phyloP scores from a whole-genome alignment of 2,329 filamentous ascomycete species.

The Aureobasidium sp. region DNA sequence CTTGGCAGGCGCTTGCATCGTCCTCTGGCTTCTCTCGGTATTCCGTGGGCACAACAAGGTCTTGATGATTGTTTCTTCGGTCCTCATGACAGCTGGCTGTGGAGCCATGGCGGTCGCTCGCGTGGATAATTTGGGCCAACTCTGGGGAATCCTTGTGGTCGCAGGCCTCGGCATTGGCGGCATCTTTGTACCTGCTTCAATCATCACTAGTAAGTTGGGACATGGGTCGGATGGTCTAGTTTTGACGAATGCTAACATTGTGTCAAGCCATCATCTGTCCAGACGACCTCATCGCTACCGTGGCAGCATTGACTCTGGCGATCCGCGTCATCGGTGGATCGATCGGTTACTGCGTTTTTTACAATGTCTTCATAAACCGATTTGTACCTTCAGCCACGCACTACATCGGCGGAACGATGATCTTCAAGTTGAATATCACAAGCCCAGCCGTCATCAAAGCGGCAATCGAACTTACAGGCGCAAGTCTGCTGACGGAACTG shows the following conservation, averaged over 20 bases:
- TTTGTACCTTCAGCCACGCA: conserved; percentile 38
- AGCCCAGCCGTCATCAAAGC: conserved; percentile 38
- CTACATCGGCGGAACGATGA: conserved; percentile 46
- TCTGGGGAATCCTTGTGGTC: conserved; percentile 52
- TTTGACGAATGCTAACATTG: not conserved
- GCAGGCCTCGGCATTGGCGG: conserved; percentile 59
- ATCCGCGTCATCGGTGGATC: conserved; percentile 60
- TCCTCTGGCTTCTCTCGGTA: conserved; percentile 49
- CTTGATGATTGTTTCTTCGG: conserved; percentile 51
- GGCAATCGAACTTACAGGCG: conserved; percentile 47
- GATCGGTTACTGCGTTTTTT: conserved; percentile 43
- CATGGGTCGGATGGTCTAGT: not conserved
- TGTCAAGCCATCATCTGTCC: conserved; percentile 53
- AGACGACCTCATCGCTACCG: conserved; percentile 61
- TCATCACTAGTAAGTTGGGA: conserved; percentile 40
- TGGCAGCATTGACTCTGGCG: conserved; percentile 60
- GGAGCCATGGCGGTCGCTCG: conserved; percentile 26
- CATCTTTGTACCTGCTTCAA: conserved; percentile 58
- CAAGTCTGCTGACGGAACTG: conserved; percentile 44
- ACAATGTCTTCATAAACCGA: conserved; percentile 45
- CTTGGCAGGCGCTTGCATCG: conserved; percentile 51
- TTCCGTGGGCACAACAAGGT: conserved; percentile 52
- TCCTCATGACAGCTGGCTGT: conserved; percentile 55
- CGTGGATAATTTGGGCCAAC: conserved; percentile 29
- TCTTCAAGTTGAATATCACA: conserved; percentile 42